Base-by-base conservation (phyloP, 1,139 yeast genomes). In the Kodamaea arcana region DNA sequence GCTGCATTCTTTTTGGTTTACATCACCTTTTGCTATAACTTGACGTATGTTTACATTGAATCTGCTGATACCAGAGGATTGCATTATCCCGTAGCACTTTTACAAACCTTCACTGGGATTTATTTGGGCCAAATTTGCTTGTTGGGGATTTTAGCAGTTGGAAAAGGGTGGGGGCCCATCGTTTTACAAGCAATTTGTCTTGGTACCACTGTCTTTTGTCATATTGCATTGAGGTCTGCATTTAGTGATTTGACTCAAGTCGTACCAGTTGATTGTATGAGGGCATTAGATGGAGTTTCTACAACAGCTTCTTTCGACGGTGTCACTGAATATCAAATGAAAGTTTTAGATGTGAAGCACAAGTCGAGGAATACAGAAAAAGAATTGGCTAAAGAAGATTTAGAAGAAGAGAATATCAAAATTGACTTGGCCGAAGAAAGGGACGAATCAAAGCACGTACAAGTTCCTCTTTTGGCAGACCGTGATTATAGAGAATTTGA, bases 161-260 rank as follows among this genome's bases (percentile, higher is more conserved):
- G 95, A 44, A 86, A 87, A 69, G 85, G 94, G 38, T 90, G 96
- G 96, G 97, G 95, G 27, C 94, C 95, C 31, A 74, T 90, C 45
- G 90, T 76, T 12, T 63, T 92, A 35, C 87, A 84, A 58, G 82
- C 76, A 7, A 70, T 86, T 38, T 66, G 80, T 36, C 51, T 87
- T 12, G 76, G 68, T 12, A 67, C 73, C 43, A 87, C 97, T 1
- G 72, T 75, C 4, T 75, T 78, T 50, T 71, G 77, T 37, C 96
- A 92, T 52, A 29, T 76, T 24, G 69, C 75, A 40, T 58, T 90
- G 50, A 72, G 67, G 36, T 44, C 52, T 16, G 84, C 95, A 0
- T 86, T 86, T 54, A 78, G 69, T 37, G 72, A 73, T n/a, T 65
- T 88, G 52, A 52, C 81, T 42, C 51, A 54, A 1, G 72, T 71